phyloP scores from a whole-genome alignment of 1,139 yeast species.

The Yamadazyma atlantica region DNA sequence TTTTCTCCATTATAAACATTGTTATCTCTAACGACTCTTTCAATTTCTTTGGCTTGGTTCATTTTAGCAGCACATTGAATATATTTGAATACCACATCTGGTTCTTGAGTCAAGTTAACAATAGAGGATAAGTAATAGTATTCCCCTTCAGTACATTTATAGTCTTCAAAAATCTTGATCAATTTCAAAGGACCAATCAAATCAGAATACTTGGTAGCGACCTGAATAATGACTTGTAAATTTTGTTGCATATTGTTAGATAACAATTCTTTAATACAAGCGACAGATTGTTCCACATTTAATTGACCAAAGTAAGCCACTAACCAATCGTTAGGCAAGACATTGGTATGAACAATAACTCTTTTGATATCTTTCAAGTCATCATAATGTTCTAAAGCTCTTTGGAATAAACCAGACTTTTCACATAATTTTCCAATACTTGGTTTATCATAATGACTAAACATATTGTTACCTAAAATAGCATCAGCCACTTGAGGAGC shows the following conservation, averaged over 20 bases:
- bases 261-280: constrained; percentile 84
- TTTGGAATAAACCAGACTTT: constrained; percentile 89
- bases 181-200: constrained; percentile 83
- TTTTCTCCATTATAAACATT: constrained; percentile 94
- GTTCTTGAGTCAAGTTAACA: constrained; percentile 90
- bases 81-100: constrained; percentile 94
- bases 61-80: constrained; percentile 90
- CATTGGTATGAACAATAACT: constrained; percentile 84
- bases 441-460: constrained; percentile 92
- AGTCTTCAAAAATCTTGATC: constrained; percentile 90
- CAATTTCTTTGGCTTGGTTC: constrained; percentile 91
- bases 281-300: constrained; percentile 89
- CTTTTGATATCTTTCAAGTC: constrained; percentile 94
- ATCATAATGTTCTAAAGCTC: constrained; percentile 94
- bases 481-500: constrained; percentile 99
- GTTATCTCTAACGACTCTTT: constrained; percentile 92
- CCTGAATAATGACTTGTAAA: constrained; percentile 91
- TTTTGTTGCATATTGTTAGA: constrained; percentile 81
- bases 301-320: constrained; percentile 90
- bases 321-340: constrained; percentile 90
- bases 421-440: constrained; percentile 91
- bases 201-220: constrained; percentile 94
- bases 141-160: constrained; percentile 88
- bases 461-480: constrained; percentile 92
- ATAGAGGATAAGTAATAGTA: constrained; percentile 91